phyloP scores from a whole-genome alignment of 495 filamentous ascomycete species.

The Hyaloscypha hepaticicola region DNA sequence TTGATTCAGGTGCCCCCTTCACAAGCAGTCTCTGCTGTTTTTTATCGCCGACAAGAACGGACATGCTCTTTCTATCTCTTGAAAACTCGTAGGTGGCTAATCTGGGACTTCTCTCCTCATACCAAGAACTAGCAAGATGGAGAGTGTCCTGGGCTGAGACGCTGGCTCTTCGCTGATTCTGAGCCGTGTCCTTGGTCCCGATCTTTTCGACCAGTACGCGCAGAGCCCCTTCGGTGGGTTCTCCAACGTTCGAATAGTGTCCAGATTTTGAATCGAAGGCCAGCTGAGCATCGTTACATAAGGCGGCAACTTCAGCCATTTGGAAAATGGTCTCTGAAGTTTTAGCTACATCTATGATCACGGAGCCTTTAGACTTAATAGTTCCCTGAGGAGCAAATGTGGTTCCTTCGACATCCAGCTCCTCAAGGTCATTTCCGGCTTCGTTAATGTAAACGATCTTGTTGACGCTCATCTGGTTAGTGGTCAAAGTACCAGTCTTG shows the following conservation, averaged over 20 bases:
- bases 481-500: slow-evolving; percentile 98
- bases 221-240: slow-evolving; percentile 93
- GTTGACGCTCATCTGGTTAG: slow-evolving; percentile 98
- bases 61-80: slow-evolving; percentile 98
- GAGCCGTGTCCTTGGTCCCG: slow-evolving; percentile 58
- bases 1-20: slow-evolving; percentile 93
- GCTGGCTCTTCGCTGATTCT: slow-evolving; percentile 54
- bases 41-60: slow-evolving; percentile 75
- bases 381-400: slow-evolving; percentile 86
- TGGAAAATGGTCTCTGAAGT: slow-evolving; percentile 77
- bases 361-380: slow-evolving; percentile 65
- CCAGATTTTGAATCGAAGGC: slow-evolving; percentile 73
- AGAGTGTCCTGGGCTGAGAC: slow-evolving; percentile 65
- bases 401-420: slow-evolving; percentile 89
- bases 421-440: slow-evolving; percentile 72
- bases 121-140: slow-evolving; percentile 68
- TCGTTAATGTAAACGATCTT: slow-evolving; percentile 82
- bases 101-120: slow-evolving; percentile 70
- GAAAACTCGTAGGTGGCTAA: slow-evolving; percentile 96
- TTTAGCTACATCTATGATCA: slow-evolving; percentile 64
- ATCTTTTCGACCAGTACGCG: slow-evolving; percentile 93
- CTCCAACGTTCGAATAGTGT: slow-evolving; percentile 82
- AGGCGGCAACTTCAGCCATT: slow-evolving; percentile 81
- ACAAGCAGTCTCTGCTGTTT: slow-evolving; percentile 79
- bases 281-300: slow-evolving; percentile 88